Evolutionary conservation across 73 alveolate genomes (phyloP).

Genomic region (Effrenium voratum): DNA sequence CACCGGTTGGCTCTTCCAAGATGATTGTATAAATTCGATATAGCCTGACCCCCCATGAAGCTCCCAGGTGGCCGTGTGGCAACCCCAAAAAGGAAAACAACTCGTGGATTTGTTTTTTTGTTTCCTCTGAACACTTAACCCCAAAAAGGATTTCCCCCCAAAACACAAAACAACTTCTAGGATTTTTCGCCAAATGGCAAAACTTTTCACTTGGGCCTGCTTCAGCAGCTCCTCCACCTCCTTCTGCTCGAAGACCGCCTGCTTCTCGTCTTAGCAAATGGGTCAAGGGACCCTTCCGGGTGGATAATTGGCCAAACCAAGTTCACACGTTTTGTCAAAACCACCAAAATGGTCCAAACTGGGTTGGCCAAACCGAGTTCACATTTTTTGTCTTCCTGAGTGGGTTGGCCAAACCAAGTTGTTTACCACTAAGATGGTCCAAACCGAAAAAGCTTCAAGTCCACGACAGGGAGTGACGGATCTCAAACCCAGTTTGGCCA

Average conservation of each 20-base stretch:
- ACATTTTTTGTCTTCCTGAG: background rate
- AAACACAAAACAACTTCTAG: no score
- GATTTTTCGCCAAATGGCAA: background rate
- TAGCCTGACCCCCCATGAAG: no score
- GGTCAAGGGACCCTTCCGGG: background rate
- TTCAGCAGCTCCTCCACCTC: background rate
- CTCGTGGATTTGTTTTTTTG: background rate
- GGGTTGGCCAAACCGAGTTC: background rate
- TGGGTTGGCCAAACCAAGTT: no score
- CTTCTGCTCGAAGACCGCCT: constrained; percentile 21
- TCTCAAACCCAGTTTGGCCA: no score
- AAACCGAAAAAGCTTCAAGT: no score
- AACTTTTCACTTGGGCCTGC: background rate
- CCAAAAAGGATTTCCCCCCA: background rate
- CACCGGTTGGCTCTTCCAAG: no score
- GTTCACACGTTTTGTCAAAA: background rate
- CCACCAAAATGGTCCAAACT: background rate
- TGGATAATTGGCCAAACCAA: background rate
- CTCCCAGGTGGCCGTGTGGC: background rate
- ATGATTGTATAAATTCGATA: no score
- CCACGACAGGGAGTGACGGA: no score
- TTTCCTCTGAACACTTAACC: background rate
- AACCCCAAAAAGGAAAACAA: background rate
- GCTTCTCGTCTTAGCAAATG: background rate
- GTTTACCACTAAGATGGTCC: no score